Conservation (phyloP, 768 basidiomycete species). For the Lactifluus subvellereus region DNA sequence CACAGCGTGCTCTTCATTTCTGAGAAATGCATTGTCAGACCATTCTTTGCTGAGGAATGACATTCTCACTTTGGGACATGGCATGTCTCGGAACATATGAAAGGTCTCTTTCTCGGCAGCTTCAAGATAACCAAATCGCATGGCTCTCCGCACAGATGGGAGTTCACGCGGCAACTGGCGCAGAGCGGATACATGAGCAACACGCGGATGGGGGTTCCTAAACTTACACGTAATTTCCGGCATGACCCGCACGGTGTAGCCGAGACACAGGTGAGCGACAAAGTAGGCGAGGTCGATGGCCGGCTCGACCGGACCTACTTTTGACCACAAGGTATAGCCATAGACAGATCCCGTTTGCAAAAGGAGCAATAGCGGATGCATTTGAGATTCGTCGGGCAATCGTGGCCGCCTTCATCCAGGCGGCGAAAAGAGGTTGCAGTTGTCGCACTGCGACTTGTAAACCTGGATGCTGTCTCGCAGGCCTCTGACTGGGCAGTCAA, state of each 20-base stretch:
- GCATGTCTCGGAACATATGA: not conserved
- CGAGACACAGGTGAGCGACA: not conserved
- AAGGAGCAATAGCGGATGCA: conserved; percentile 39
- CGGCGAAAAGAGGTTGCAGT: conserved; percentile 45
- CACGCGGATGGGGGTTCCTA: not conserved
- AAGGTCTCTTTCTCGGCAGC: not conserved
- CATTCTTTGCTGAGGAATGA: not conserved
- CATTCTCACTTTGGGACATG: not conserved
- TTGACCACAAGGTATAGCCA: not conserved
- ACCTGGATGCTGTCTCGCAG: conserved; percentile 42
- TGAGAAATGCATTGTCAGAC: not conserved
- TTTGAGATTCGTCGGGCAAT: conserved; percentile 46
- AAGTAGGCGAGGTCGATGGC: not conserved
- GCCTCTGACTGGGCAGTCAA: conserved; percentile 41
- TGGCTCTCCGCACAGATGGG: not conserved
- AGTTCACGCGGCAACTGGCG: not conserved
- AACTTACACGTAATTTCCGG: not conserved
- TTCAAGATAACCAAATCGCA: not conserved
- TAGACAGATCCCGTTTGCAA: not conserved
- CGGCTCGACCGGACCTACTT: not conserved
- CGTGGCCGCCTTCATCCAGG: conserved; percentile 42
- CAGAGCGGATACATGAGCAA: not conserved
- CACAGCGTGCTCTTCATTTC: not conserved
- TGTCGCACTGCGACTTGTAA: conserved; percentile 43
- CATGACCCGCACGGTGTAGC: not conserved